These are phyloP conservation scores for Saccharomycopsis guyanensis DNA, from an alignment of 805 yeast genomes.

Conservation along the genomic window DNA sequence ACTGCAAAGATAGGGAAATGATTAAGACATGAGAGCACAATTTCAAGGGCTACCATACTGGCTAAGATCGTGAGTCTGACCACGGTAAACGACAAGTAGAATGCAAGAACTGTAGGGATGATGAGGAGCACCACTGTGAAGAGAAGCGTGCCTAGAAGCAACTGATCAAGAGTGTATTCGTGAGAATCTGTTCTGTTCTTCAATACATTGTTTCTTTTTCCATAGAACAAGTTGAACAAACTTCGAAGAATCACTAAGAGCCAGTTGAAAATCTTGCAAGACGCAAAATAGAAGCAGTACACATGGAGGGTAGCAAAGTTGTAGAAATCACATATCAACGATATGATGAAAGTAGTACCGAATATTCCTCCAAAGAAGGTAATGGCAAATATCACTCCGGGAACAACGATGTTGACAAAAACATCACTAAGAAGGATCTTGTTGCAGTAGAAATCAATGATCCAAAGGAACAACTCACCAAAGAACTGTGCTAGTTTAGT, in stretches of 20 bases:
- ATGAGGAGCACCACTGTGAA: constrained; percentile 74
- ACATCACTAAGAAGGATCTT: constrained; percentile 16
- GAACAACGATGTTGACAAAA: constrained; percentile 13
- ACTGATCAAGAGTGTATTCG: constrained; percentile 78
- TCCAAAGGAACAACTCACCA: constrained; percentile 85
- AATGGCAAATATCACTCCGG: constrained; percentile 12
- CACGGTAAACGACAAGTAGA: constrained; percentile 65
- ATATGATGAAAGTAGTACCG: constrained; percentile 67
- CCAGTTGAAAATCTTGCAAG: constrained; percentile 72
- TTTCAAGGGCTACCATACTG: constrained; percentile 46
- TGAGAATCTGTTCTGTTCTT: constrained; percentile 82
- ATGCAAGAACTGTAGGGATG: constrained; percentile 81
- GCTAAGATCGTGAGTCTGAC: constrained; percentile 46
- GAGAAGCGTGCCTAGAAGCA: constrained; percentile 79
- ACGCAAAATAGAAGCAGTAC: constrained; percentile 66
- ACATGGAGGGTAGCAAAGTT: constrained; percentile 63
- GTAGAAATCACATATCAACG: constrained; percentile 57
- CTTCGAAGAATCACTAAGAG: constrained; percentile 64
- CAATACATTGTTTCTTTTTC: constrained; percentile 77
- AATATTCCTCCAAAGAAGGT: constrained; percentile 35
- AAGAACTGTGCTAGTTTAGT: constrained; percentile 77
- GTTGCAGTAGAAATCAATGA: constrained; percentile 55
- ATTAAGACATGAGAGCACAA: constrained; percentile 56
- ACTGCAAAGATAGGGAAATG: constrained; percentile 84
- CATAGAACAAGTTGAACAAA: constrained; percentile 77